A percentile compares a stretch with the other conserved stretches of the same genome.
phyloP scores from a whole-genome alignment of 2,329 filamentous ascomycete species.

The Penicillium sp. region DNA sequence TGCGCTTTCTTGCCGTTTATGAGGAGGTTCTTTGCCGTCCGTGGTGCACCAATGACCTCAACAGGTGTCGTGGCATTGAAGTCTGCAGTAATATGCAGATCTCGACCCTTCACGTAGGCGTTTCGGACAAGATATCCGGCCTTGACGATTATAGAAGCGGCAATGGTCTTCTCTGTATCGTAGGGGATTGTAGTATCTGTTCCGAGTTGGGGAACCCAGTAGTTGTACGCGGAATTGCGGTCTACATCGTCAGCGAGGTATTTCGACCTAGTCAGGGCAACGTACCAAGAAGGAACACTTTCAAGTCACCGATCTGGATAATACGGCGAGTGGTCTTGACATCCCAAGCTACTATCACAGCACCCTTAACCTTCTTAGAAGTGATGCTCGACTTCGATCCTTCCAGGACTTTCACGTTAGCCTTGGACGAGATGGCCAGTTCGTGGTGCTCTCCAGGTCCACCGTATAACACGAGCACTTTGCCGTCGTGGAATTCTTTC shows the following conservation, averaged over 20 bases:
- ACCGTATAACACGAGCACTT: constrained; percentile 50
- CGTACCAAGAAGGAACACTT: constrained; percentile 61
- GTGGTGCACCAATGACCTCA: constrained; percentile 69
- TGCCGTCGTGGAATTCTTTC: constrained; percentile 65
- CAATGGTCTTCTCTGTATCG: constrained; percentile 34
- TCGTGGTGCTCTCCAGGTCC: constrained; percentile 47
- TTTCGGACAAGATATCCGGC: constrained; percentile 50
- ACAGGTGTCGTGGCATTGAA: constrained; percentile 71
- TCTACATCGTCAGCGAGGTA: constrained; percentile 47
- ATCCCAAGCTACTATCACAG: constrained; percentile 56
- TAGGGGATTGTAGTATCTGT: constrained; percentile 33
- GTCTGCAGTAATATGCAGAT: constrained; percentile 70
- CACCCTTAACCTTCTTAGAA: constrained; percentile 33
- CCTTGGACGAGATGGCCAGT: constrained; percentile 40
- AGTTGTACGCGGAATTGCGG: constrained; percentile 53
- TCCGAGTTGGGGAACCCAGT: constrained; percentile 49
- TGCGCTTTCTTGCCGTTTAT: constrained; percentile 62
- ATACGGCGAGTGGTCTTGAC: constrained; percentile 55
- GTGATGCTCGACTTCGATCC: constrained; percentile 38
- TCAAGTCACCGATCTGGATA: constrained; percentile 49
- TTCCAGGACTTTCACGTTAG: constrained; percentile 35
- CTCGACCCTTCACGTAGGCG: constrained; percentile 60
- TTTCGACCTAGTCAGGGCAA: not conserved
- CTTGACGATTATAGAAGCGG: constrained; percentile 47
- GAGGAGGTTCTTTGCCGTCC: constrained; percentile 59